These are phyloP conservation scores for Hypoxylon sp. DNA, from an alignment of 2,329 filamentous ascomycete genomes.

Conservation along the genomic window DNA sequence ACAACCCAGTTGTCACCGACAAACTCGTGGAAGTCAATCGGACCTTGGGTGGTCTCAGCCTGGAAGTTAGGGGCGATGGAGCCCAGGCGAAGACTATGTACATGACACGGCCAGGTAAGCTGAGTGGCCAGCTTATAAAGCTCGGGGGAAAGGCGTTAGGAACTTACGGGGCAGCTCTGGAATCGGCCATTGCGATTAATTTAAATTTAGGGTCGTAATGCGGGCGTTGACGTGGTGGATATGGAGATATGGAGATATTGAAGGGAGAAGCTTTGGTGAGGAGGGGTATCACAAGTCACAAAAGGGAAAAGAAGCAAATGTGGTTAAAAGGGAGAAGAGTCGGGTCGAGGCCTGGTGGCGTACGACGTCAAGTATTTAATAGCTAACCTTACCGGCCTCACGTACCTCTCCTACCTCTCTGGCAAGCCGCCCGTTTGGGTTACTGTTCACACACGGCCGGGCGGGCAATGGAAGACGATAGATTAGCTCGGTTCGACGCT, in stretches of 20 bases:
- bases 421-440: constrained; percentile 6
- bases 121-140: constrained; percentile 3
- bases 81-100: constrained; percentile 73
- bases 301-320: constrained; percentile 10
- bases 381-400: constrained; percentile 4
- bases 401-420: neutral
- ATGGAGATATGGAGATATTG: neutral
- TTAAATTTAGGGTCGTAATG: constrained; percentile 2
- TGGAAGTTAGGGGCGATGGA: constrained; percentile 83
- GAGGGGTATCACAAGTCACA: constrained; percentile 31
- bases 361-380: constrained; percentile 38
- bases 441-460: constrained; percentile 20
- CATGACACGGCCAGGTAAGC: constrained; percentile 1
- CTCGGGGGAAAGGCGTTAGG: neutral
- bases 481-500: constrained; percentile 17
- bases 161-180: constrained; percentile 53
- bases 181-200: constrained; percentile 49
- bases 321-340: constrained; percentile 2
- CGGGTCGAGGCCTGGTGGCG: constrained; percentile 13
- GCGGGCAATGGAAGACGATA: constrained; percentile 24
- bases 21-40: constrained; percentile 87
- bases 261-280: constrained; percentile 5
- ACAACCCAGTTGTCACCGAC: constrained; percentile 84
- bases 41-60: constrained; percentile 82
- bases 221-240: constrained; percentile 8